Conservation (phyloP, 2,329 filamentous ascomycete genomes). For the Botrytis cinerea region DNA sequence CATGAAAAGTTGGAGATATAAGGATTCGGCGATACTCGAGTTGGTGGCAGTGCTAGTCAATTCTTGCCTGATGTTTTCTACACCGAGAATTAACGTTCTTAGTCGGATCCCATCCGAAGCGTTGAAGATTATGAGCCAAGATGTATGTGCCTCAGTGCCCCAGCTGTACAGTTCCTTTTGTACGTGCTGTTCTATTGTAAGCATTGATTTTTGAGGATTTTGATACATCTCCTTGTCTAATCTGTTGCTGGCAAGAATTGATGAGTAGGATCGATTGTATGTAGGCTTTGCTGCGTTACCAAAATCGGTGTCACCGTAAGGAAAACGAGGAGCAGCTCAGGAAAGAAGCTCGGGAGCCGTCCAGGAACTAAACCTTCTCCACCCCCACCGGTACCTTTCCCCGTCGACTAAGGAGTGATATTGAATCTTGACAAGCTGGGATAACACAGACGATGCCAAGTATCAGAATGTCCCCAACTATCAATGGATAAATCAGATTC, state of each 20-base stretch:
- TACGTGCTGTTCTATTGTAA: background rate
- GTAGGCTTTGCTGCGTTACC: background rate
- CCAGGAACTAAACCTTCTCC: background rate
- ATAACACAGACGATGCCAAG: constrained; percentile 5
- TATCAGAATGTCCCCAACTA: background rate
- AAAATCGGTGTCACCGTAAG: background rate
- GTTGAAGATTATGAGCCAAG: background rate
- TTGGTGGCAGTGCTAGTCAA: background rate
- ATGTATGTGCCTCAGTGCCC: background rate
- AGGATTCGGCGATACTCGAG: background rate
- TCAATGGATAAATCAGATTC: background rate
- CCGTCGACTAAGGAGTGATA: background rate
- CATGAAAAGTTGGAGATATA: background rate
- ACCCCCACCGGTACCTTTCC: background rate
- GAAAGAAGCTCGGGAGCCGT: background rate
- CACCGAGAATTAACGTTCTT: background rate
- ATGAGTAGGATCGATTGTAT: background rate
- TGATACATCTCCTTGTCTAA: background rate
- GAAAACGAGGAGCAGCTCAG: background rate
- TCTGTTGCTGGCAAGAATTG: background rate
- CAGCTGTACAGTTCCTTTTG: background rate
- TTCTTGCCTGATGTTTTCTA: background rate
- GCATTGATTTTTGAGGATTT: background rate
- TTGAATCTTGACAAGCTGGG: background rate
- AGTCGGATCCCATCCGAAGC: background rate